These are phyloP conservation scores for Wickerhamiella dianesei DNA, from an alignment of 805 yeast species.

Conservation along the genomic window DNA sequence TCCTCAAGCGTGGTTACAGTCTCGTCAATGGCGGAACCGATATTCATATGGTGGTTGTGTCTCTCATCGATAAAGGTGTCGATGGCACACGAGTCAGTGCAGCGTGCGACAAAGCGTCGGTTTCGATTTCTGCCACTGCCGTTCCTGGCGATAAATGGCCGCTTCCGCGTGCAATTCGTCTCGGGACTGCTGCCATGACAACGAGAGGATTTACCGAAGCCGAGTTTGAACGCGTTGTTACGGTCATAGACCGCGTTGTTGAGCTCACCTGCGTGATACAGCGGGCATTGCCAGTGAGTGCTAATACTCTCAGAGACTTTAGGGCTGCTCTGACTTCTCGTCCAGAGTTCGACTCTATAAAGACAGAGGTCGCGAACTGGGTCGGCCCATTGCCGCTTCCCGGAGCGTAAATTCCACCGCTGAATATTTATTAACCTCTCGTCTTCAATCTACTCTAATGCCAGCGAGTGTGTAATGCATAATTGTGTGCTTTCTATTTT, in stretches of 20 bases:
- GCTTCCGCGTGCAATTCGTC: constrained; percentile 89
- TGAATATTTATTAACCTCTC: background rate
- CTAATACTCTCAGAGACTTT: constrained; percentile 91
- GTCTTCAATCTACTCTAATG: too few relatives aligned
- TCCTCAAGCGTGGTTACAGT: constrained; percentile 57
- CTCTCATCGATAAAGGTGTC: constrained; percentile 62
- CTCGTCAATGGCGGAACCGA: constrained; percentile 93
- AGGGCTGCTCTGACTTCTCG: constrained; percentile 53
- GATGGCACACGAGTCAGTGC: constrained; percentile 96
- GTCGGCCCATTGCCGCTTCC: constrained; percentile 14
- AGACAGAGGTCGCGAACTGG: constrained; percentile 17
- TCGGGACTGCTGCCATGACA: constrained; percentile 98
- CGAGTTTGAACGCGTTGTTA: constrained; percentile 69
- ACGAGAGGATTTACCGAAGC: constrained; percentile 86
- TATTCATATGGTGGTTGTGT: constrained; percentile 88
- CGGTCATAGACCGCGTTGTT: constrained; percentile 42
- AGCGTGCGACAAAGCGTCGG: constrained; percentile 84
- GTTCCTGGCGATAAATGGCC: constrained; percentile 97
- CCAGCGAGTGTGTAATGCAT: too few relatives aligned
- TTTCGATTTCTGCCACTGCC: constrained; percentile 92
- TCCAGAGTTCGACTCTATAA: constrained; percentile 18
- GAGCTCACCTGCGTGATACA: constrained; percentile 63
- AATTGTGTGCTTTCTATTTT: too few relatives aligned
- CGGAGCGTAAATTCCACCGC: background rate
- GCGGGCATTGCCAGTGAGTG: constrained; percentile 69